A percentile compares a stretch with the other conserved stretches of the same genome.
These are phyloP conservation scores for Posidonia australis DNA, from an alignment of 106 monocot genomes.

Conservation along the genomic window DNA sequence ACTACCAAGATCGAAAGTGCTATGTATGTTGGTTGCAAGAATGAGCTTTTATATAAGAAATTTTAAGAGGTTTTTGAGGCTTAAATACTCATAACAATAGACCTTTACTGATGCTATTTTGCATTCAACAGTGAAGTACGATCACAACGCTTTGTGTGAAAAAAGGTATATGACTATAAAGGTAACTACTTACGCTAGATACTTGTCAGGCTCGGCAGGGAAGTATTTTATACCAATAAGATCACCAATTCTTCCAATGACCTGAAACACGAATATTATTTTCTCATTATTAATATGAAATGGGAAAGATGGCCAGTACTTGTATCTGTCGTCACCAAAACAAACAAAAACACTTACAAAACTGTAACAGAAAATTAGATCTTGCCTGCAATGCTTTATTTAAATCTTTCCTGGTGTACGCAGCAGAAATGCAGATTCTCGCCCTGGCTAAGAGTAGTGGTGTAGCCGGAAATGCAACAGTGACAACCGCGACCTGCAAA, in stretches of 20 bases:
- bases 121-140: no score
- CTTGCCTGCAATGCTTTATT: conserved; percentile 12
- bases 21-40: no score
- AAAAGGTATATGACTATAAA: no score
- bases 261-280: conserved; percentile 34
- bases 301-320: neutral
- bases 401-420: conserved; percentile 15
- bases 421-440: conserved; percentile 25
- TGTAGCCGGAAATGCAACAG: conserved; percentile 26
- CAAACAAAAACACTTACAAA: neutral
- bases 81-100: no score
- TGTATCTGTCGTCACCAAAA: neutral
- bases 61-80: no score
- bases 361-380: neutral
- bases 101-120: no score
- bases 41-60: no score
- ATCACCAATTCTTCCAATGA: conserved; percentile 86
- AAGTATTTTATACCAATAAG: conserved; percentile 93
- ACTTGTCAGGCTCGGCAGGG: conserved; percentile 60
- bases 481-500: conserved; percentile 21
- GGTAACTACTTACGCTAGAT: no score
- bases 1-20: no score
- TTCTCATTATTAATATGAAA: no score
- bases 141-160: no score
- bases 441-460: conserved; percentile 20